Base-by-base conservation (phyloP, 1,284 basidiomycete genomes). In the Coniophora puteana region DNA sequence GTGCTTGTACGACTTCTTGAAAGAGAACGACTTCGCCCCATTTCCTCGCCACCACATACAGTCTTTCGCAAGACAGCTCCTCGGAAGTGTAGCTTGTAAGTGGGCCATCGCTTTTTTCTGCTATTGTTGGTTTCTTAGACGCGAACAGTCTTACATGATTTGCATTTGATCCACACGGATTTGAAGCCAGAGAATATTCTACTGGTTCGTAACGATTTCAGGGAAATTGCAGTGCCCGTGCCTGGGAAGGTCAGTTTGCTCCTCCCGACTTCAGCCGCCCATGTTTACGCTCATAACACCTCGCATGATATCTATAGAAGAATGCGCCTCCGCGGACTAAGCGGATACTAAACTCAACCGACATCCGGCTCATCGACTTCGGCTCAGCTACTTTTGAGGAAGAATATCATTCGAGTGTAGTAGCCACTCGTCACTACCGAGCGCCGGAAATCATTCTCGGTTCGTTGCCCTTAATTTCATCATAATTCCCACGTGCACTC, bases 371-470 rank as follows among this genome's bases (percentile, higher is more conserved):
- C 34, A 99, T 99, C 63, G 96, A 99, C 66, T 99, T 99, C 69
- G 94, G 96, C 37, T 95, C 91, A 35, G 96, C 96, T 3, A 99
- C 95, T 1, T 99, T 99, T 58, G 89, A 97, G 59, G 83, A 92
- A 55, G 96, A 99, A 65, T 99, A 99, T 62, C 96, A 99, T 62
- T 97, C 94, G 2, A 92, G 89, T 3, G 95, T 99, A 14, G 96
- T 99, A 28, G 95, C 89, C 26, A 99, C 96, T 14, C 82, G 96
- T 45, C 96, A 99, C 68, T 99, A 99, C 62, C 89, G 96, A 46
- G 96, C 96, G 13, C 96, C 96, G 1, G 96, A 99, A 69, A 99
- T 99, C 61, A 99, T 99, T 46, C 76, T 99, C 38, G 92, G 94
- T 93, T 50, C 51, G 82, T 66, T 40, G 31, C 26, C 35, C 34